A percentile compares a stretch with the other conserved stretches of the same genome.
Conservation (phyloP, 148 eudicot species). For the Talinum fruticosum region DNA sequence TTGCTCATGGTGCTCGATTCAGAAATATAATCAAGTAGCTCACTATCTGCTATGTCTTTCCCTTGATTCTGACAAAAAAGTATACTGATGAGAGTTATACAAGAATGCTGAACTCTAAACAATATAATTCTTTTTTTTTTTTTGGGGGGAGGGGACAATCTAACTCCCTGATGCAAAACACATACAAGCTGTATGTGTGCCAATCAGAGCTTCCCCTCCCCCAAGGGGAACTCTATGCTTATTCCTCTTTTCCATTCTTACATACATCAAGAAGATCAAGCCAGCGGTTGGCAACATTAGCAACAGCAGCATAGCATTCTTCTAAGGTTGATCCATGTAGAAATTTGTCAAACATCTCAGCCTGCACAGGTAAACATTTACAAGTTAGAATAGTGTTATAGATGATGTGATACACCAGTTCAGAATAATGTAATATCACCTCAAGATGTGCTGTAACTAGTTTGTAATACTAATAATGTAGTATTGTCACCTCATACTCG, state of each 20-base stretch:
- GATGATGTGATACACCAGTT: neutral
- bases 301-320: constrained; percentile 95
- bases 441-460: neutral
- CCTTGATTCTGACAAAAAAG: constrained; percentile 77
- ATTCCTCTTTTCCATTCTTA: constrained; percentile 18
- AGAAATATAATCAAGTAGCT: constrained; percentile 90
- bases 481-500: neutral
- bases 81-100: constrained; percentile 14
- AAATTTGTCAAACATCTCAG: constrained; percentile 95
- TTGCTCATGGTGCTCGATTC: constrained; percentile 99
- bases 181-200: neutral
- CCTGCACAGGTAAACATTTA: constrained; percentile 46
- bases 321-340: constrained; percentile 87
- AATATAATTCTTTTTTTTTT: neutral
- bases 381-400: constrained; percentile 5
- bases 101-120: neutral
- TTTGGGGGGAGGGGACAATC: neutral
- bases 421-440: neutral
- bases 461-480: neutral
- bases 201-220: no score
- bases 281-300: constrained; percentile 94
- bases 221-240: neutral
- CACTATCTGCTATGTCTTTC: constrained; percentile 85
- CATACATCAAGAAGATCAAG: constrained; percentile 99
- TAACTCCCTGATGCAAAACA: neutral